Conservation (phyloP, 192 early-diverging fungal genomes). For the Phlyctochytrium bullatum region DNA sequence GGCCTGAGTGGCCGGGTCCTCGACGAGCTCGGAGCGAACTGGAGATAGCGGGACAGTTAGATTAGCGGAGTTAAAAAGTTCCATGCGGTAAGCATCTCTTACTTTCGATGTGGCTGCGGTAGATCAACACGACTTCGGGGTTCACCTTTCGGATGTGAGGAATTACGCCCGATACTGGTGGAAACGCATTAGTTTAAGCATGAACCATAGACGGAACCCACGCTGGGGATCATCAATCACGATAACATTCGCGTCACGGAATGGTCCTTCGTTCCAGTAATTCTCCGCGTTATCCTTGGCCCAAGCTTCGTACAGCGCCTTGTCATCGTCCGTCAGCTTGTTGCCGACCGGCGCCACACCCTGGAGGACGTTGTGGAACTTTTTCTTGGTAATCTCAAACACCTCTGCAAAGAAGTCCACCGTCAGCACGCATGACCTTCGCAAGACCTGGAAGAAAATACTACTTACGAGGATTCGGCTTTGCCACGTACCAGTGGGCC, state of each 20-base stretch:
- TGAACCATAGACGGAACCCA: constrained; percentile 9
- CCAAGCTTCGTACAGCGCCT: constrained; percentile 41
- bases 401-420: constrained; percentile 54
- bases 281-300: constrained; percentile 62
- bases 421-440: too few species aligned
- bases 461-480: constrained; percentile 69
- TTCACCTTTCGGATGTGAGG: constrained; percentile 71
- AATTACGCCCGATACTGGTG: constrained; percentile 63
- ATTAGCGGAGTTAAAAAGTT: not conserved
- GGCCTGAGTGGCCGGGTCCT: constrained; percentile 58
- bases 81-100: constrained; percentile 4
- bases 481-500: constrained; percentile 71
- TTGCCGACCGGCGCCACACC: constrained; percentile 60
- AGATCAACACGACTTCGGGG: constrained; percentile 68
- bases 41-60: not conserved
- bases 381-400: constrained; percentile 84
- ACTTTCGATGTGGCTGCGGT: constrained; percentile 79
- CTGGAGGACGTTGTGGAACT: constrained; percentile 86
- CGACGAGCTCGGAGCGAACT: constrained; percentile 72
- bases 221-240: constrained; percentile 84
- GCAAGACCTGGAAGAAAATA: not conserved
- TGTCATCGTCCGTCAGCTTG: constrained; percentile 62
- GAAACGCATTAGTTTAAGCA: not conserved
- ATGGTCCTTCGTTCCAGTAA: constrained; percentile 74
- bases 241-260: constrained; percentile 72